Base-by-base conservation (phyloP, 345 rosid genomes). In the Salix exigua region DNA sequence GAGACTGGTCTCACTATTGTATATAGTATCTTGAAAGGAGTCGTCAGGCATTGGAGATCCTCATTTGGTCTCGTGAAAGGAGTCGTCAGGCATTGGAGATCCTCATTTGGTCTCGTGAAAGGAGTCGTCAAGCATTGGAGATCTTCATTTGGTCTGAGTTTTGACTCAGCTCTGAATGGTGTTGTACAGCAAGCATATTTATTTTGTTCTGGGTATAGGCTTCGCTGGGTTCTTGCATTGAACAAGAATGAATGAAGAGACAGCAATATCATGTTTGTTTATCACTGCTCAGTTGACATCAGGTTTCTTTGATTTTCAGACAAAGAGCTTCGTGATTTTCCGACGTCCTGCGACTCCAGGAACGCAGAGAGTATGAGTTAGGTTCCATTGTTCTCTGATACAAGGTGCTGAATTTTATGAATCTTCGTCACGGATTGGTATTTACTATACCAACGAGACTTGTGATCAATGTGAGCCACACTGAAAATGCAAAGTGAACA, bases 11-110 rank as follows among this genome's bases (percentile, higher is more conserved):
- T 73, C 77, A 4, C 30, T 28, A 12, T 42, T 46, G 68, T 19
- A 80, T 69, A 71, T 74, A 21, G 67, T 71, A 48, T 80, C 60
- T 67, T 60, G 51, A 31, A 48, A 62, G 73, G 63, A 13, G 63
- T 42, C 7, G 44, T 64, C 58, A 53, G 28, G 71, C 51, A 73
- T 64, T 9, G 25, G 73, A 53, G 50, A 35, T 71, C 62, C 21
- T 46, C 62, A n/a, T 25, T 28, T 18, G 44, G 37, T 18, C 53
- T 46, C 66, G 5, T 64, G 50, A 31, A 46, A 61, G 73, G 62
- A 12, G 63, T 42, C 7, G 44, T 64, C 58, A 53, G 28, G 71
- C 51, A 73, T 64, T 9, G 25, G 73, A 53, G 50, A 35, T 71
- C 62, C 21, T 46, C 62, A n/a, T 25, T 28, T 18, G 44, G 37